These are phyloP conservation scores for Huntiella savannae DNA, from an alignment of 2,329 filamentous ascomycete species.

Conservation along the genomic window DNA sequence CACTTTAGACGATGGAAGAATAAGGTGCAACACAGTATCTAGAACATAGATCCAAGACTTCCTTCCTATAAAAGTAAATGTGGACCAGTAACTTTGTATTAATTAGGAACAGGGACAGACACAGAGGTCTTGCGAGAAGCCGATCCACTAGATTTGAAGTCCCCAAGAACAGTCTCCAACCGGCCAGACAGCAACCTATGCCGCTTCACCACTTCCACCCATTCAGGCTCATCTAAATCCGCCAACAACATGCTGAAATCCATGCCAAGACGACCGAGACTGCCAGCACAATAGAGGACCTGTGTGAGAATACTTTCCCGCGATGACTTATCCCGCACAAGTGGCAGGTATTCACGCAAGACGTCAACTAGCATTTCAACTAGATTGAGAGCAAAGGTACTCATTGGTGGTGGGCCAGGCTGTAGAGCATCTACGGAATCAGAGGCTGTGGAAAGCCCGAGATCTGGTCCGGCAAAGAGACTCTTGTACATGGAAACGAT, in stretches of 20 bases:
- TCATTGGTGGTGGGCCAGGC: conserved; percentile 54
- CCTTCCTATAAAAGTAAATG: too few species aligned
- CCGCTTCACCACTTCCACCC: conserved; percentile 76
- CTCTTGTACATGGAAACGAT: conserved; percentile 89
- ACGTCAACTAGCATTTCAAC: conserved; percentile 66
- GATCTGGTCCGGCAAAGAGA: conserved; percentile 44
- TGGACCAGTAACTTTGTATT: background rate
- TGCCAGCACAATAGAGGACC: conserved; percentile 81
- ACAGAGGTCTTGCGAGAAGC: conserved; percentile 7
- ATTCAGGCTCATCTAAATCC: conserved; percentile 36
- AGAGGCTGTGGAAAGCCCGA: conserved; percentile 6
- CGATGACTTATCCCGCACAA: conserved; percentile 58
- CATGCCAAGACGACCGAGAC: conserved; percentile 70
- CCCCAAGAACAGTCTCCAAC: conserved; percentile 47
- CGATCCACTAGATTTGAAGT: conserved; percentile 20
- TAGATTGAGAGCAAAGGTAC: conserved; percentile 70
- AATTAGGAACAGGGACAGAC: background rate
- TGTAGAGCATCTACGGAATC: conserved; percentile 25
- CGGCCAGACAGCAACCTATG: conserved; percentile 70
- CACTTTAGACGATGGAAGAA: background rate
- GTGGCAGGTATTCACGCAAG: conserved; percentile 56
- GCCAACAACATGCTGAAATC: conserved; percentile 75
- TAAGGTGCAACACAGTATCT: background rate
- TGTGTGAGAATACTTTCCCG: conserved; percentile 81
- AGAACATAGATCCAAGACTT: background rate